Evolutionary conservation across 2,329 filamentous ascomycete genomes (phyloP), one percentile per base, ranked within the genome.

Genomic region (Colletotrichum euphorbiae): DNA sequence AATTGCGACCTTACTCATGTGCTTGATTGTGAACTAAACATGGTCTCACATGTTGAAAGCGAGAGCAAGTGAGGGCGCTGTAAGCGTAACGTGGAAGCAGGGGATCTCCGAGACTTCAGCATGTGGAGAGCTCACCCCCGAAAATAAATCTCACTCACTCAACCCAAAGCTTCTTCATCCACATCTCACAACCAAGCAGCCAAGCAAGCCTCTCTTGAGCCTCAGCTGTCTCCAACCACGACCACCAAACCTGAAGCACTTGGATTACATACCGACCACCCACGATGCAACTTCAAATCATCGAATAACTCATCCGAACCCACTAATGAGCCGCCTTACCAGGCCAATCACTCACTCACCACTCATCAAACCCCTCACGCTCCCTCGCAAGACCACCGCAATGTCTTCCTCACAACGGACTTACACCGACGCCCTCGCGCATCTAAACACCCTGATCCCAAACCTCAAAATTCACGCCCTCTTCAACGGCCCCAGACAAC

Each of bases 391-490:
- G 12, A 21, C 58, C 54, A 28, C 9, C 40, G 55, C 54, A n/a
- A 68, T 68, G 65, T 11, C 65, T 15, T 15, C 62, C 7, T 65
- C 65, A 19, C 28, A 28, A 28, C 67, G 69, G n/a, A 59, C 67
- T 2, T 71, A 71, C 62, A 19, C 52, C 42, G 67, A 67, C 36
- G 67, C 69, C 58, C 58, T 71, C n/a, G 38, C 8, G 36, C 67
- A 43, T 17, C 62, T 71, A 21, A 64, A 71, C 62, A 69, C 60
- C 48, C 69, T 71, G 55, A 67, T 70, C 58, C 69, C 69, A 2
- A 71, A 71, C 48, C 67, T 66, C 42, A 65, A 66, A 21, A 15
- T 71, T 50, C 68, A 69, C 36, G 67, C 69, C 59, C 68, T 70
- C 55, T 70, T 70, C 59, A 56, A 60, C 57, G 13, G 19, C 46